Evolutionary conservation across 2,329 filamentous ascomycete genomes (phyloP), one percentile per base, ranked within the genome.

Genomic region (Dothideomycetes sp.): DNA sequence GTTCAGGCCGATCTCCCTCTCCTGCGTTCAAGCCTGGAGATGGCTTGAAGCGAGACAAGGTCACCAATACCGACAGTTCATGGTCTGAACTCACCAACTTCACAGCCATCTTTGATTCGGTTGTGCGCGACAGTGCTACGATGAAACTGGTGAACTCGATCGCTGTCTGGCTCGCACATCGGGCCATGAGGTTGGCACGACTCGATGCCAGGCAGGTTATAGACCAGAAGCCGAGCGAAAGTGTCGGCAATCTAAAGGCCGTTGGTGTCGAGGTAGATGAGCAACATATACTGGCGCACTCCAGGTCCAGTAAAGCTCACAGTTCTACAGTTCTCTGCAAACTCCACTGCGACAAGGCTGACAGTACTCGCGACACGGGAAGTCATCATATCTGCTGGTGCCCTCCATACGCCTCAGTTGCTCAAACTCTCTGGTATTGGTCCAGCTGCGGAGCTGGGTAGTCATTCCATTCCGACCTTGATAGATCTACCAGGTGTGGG

Each of bases 401-500:
- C 52, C 14, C 36, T 56, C 10, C 53, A 55, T 27, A 52, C 47
- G 12, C 54, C 54, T 3, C 52, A 57, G 31, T 29, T 57, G 2
- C 48, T 57, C n/a, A 49, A 53, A 47, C 44, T 57, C 7, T 56
- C 54, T n/a, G 78, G 79, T 12, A 66, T 82, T 17, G 77, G 78
- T 0, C 75, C 75, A 0, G 50, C 58, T 5, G 49, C 59, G 0
- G 66, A 75, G 45, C 64, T 82, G 3, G 45, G 63, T 14, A 12
- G 17, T 3, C 37, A 45, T 4, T 56, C 61, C 12, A 79, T 81
- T 44, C 52, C 64, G 2, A 56, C 72, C 1, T 47, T 77, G 12
- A 61, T 69, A 4, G 65, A 80, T 44, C 70, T 76, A 0, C 69
- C 72, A 1, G 74, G 79, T 27, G 77, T 83, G 2, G 79, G 79